Evolutionary conservation across 805 yeast genomes (phyloP).

Genomic region (Suhomyces sp.): DNA sequence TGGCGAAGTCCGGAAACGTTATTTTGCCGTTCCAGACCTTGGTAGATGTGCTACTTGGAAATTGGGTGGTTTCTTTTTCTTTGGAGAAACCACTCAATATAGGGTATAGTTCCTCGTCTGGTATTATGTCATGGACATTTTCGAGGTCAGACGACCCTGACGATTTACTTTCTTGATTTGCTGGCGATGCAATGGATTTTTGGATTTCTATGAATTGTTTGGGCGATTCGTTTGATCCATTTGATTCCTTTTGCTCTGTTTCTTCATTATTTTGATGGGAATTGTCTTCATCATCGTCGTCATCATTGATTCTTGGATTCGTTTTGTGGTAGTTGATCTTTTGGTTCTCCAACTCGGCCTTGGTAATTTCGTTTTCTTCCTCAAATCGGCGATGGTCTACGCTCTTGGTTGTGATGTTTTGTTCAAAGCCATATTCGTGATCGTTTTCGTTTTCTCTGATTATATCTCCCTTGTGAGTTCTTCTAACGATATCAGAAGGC

Average conservation of each 20-base stretch:
- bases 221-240: conserved; percentile 1
- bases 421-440: conserved; percentile 23
- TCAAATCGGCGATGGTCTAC: conserved; percentile 39
- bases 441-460: conserved; percentile 50
- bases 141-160: conserved; percentile 9
- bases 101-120: conserved; percentile 4
- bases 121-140: conserved; percentile 2
- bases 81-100: conserved; percentile 1
- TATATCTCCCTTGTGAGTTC: conserved; percentile 89
- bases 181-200: neutral
- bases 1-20: conserved; percentile 48
- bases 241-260: conserved; percentile 4
- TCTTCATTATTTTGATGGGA: conserved; percentile 9
- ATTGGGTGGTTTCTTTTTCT: neutral
- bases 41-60: neutral
- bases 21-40: conserved; percentile 47
- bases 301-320: conserved; percentile 23
- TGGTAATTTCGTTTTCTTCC: neutral
- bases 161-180: conserved; percentile 1
- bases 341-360: conserved; percentile 1
- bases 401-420: conserved; percentile 26
- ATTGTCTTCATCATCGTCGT: conserved; percentile 25
- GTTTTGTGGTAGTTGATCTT: conserved; percentile 14
- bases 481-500: conserved; percentile 59
- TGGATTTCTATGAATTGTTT: neutral